Conservation (phyloP, 2,329 filamentous ascomycete species). For the Nigrospora sphaerica region DNA sequence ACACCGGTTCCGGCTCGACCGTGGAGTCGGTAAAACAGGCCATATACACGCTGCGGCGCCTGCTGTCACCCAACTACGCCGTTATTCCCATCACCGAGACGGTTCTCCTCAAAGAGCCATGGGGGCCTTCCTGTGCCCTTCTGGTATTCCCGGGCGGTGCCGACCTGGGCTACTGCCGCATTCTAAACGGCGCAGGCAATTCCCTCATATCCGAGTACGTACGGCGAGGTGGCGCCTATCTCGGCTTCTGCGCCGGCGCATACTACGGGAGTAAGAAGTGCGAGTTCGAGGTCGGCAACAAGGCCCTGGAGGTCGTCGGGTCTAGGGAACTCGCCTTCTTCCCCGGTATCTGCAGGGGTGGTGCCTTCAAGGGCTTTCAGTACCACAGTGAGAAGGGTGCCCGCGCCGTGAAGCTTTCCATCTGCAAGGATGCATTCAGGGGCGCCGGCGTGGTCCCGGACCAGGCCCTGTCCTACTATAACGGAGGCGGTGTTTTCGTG, state of each 20-base stretch:
- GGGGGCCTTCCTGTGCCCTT: conserved; percentile 78
- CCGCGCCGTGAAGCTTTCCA: conserved; percentile 59
- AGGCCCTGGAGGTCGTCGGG: conserved; percentile 76
- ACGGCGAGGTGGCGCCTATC: conserved; percentile 73
- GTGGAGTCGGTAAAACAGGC: conserved; percentile 85
- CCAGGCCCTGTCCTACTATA: conserved; percentile 75
- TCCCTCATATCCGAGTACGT: conserved; percentile 79
- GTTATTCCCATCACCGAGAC: conserved; percentile 78
- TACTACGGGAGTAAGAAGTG: conserved; percentile 80
- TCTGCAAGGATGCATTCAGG: conserved; percentile 53
- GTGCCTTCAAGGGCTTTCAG: conserved; percentile 82
- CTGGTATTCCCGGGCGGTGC: conserved; percentile 90
- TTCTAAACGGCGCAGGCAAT: conserved; percentile 83
- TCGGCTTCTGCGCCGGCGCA: conserved; percentile 90
- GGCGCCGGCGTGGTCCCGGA: conserved; percentile 43
- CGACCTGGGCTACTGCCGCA: conserved; percentile 86
- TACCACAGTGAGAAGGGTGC: conserved; percentile 86
- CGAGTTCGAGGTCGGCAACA: conserved; percentile 87
- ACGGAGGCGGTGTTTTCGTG: conserved; percentile 90
- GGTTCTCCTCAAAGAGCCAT: conserved; percentile 83
- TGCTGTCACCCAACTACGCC: conserved; percentile 86
- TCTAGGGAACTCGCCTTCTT: conserved; percentile 82
- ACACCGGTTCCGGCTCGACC: conserved; percentile 85
- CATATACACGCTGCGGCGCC: conserved; percentile 74
- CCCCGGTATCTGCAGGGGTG: conserved; percentile 76